Percentiles rank a stretch among this genome's conserved stretches.
Evolutionary conservation across 768 basidiomycete genomes (phyloP).

Genomic region (Boletus patriciae): DNA sequence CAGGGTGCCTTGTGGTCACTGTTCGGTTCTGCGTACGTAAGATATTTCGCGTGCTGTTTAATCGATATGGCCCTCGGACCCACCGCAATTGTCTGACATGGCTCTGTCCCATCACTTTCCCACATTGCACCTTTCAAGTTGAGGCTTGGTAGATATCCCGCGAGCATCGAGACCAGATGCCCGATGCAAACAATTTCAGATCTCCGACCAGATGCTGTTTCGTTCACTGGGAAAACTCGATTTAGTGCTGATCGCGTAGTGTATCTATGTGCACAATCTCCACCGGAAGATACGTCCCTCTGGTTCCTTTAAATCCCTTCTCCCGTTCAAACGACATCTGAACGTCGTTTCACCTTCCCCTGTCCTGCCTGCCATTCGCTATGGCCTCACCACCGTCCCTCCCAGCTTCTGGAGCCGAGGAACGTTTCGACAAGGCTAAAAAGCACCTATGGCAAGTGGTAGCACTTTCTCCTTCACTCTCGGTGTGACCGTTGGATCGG

Average conservation of each 20-base stretch:
- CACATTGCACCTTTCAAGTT: slow-evolving; percentile 36
- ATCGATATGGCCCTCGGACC: slow-evolving; percentile 41
- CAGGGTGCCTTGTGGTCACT: slow-evolving; percentile 36
- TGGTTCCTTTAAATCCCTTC: slow-evolving; percentile 33
- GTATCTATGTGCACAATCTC: slow-evolving; percentile 42
- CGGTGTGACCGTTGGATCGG: not conserved
- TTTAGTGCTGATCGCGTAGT: slow-evolving; percentile 42
- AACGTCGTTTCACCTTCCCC: slow-evolving; percentile 26
- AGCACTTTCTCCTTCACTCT: slow-evolving; percentile 5
- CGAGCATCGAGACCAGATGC: slow-evolving; percentile 38
- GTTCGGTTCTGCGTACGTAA: slow-evolving; percentile 34
- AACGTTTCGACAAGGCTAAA: slow-evolving; percentile 38
- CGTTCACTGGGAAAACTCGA: slow-evolving; percentile 37
- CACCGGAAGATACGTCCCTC: slow-evolving; percentile 30
- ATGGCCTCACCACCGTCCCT: slow-evolving; percentile 30
- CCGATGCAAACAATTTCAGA: slow-evolving; percentile 36
- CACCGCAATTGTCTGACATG: slow-evolving; percentile 34
- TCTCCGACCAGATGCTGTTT: slow-evolving; percentile 40
- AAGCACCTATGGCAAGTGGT: slow-evolving; percentile 37
- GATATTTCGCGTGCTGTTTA: slow-evolving; percentile 37
- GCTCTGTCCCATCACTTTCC: slow-evolving; percentile 33
- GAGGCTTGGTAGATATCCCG: slow-evolving; percentile 37
- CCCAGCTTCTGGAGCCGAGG: slow-evolving; percentile 24
- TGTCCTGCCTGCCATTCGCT: slow-evolving; percentile 15
- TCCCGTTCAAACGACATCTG: slow-evolving; percentile 23